These are phyloP conservation scores for Ceratocystiopsis sp. DNA, from an alignment of 2,329 filamentous ascomycete species.

Conservation along the genomic window DNA sequence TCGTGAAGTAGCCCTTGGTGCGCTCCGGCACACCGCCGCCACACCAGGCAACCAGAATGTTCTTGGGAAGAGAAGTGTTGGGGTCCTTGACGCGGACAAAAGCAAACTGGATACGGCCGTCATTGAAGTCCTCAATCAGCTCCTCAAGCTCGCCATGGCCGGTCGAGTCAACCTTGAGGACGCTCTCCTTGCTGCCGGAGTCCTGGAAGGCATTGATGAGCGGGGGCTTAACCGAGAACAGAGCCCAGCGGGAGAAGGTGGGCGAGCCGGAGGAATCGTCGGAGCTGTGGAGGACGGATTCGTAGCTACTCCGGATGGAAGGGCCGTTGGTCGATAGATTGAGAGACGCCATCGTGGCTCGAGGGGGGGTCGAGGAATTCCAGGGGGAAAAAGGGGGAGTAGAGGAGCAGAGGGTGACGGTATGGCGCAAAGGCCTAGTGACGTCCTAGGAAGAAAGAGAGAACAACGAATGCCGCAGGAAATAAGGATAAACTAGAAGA, in stretches of 20 bases:
- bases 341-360: constrained; percentile 50
- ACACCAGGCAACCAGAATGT: constrained; percentile 89
- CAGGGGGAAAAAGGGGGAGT: no score
- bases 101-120: constrained; percentile 91
- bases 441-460: no score
- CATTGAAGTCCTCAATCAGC: constrained; percentile 87
- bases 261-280: constrained; percentile 44
- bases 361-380: not conserved
- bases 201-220: constrained; percentile 89
- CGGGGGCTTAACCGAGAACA: constrained; percentile 85
- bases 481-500: not conserved
- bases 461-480: not conserved
- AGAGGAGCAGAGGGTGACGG: no score
- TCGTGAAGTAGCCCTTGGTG: constrained; percentile 97
- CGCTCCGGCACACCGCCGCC: constrained; percentile 95
- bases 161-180: constrained; percentile 83
- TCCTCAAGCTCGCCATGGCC: constrained; percentile 78
- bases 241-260: constrained; percentile 81
- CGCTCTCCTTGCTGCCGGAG: constrained; percentile 70
- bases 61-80: constrained; percentile 78
- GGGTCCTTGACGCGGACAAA: constrained; percentile 94
- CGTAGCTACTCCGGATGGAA: constrained; percentile 70
- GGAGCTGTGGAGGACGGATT: constrained; percentile 37
- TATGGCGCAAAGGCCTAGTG: not conserved
- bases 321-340: constrained; percentile 66